phyloP scores from a whole-genome alignment of 208 protist species.

The Acanthamoeba royreba region DNA sequence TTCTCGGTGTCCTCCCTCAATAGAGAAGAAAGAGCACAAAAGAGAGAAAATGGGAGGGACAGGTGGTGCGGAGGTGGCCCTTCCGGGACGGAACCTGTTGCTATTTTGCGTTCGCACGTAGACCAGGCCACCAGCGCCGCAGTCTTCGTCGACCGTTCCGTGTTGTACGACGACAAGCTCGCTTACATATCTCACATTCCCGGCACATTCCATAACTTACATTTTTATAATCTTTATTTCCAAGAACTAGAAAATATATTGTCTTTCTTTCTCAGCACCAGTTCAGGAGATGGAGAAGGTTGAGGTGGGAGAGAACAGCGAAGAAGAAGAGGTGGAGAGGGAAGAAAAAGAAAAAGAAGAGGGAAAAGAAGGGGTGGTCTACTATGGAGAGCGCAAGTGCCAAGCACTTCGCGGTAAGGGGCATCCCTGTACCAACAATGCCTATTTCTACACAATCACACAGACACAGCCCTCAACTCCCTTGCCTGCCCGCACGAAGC shows the following conservation, averaged over 20 bases:
- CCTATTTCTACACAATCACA: background rate
- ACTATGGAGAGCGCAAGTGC: constrained; percentile 45
- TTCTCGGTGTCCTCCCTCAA: too few species aligned
- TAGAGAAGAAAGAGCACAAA: too few species aligned
- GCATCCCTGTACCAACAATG: constrained; percentile 13
- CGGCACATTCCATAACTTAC: background rate
- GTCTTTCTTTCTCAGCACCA: background rate
- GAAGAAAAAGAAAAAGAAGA: background rate
- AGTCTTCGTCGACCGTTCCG: background rate
- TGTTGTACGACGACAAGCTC: background rate
- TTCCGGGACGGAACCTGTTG: too few species aligned
- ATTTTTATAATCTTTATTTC: background rate
- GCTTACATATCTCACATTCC: background rate
- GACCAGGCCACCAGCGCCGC: background rate
- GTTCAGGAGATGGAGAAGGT: background rate
- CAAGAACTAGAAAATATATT: background rate
- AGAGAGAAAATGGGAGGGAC: too few species aligned
- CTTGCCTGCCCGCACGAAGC: too few species aligned
- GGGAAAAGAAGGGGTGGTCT: background rate
- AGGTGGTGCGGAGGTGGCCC: too few species aligned
- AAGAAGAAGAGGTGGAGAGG: background rate
- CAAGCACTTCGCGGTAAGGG: background rate
- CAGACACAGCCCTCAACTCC: background rate
- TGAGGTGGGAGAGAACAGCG: background rate
- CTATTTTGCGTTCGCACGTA: background rate